Base-by-base conservation (phyloP, 2,329 filamentous ascomycete genomes). In the Orbilia javanica region DNA sequence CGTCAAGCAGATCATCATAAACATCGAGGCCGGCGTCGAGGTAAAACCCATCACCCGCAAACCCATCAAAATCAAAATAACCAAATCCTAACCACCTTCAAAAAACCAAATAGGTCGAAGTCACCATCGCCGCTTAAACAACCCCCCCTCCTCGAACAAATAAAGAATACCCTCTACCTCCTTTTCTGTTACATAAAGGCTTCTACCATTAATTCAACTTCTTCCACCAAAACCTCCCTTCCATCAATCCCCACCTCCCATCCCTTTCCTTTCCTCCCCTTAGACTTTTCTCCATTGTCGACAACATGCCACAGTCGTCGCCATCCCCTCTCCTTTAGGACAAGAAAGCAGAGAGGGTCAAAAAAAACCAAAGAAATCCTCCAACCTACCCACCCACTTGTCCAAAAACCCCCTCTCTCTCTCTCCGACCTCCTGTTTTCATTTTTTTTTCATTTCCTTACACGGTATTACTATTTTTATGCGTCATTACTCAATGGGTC, bases 1-100 rank as follows among this genome's bases (percentile, higher is more conserved):
- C 82, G 93, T 96, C 88, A 96, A 96, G 91, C 91, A 93, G 87
- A 94, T 96, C 89, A 96, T 96, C 86, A 92, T 96, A 89, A 96
- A 96, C 89, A 96, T 96, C 86, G 93, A 96, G 88, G 93, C 93
- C 82, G 93, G 93, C 88, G 93, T 96, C 84, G 93, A 96, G 89
- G 72, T 76, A 76, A 31, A 76, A 31, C 4, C 11, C n/a, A 50
- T 4, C 34, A 42, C 15, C 8, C n/a, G n/a, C 34, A 31, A 34
- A 3, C 18, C 22, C 27, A 1, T 31, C 18, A 27, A 55, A 15
- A 53, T 15, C 22, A 36, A 22, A 6, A 18, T 29, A 15, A n/a
- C 36, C n/a, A n/a, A 39, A 25, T 34, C 20, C 50, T 55, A 52
- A 67, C 44, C 1, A 22, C 13, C 10, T 53, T 6, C 25, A 18